Evolutionary conservation across 768 basidiomycete genomes (phyloP).

Genomic region (Sporobolomyces pararoseus): DNA sequence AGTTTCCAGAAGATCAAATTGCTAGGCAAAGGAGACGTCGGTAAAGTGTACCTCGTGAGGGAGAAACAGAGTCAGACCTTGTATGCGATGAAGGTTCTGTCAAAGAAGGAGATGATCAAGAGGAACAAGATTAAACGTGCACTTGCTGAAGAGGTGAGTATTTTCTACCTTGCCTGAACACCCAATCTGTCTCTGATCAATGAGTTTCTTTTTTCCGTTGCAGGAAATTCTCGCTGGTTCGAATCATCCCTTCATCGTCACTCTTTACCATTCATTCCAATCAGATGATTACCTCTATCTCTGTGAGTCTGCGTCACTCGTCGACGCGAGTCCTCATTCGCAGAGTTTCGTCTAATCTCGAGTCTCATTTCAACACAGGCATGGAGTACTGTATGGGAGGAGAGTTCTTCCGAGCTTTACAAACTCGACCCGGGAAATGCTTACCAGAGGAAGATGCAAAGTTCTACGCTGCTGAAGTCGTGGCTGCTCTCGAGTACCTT

Average conservation of each 20-base stretch:
- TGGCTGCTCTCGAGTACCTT: slow-evolving; percentile 93
- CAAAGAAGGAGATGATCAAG: slow-evolving; percentile 99
- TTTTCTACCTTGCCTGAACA: too few relatives aligned
- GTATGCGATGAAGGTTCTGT: slow-evolving; percentile 99
- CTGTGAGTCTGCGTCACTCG: slow-evolving; percentile 53
- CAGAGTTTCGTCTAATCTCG: neutral
- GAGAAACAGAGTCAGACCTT: slow-evolving; percentile 97
- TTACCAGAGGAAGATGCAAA: slow-evolving; percentile 89
- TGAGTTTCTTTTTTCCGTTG: neutral
- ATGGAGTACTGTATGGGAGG: slow-evolving; percentile 99
- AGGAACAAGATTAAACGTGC: slow-evolving; percentile 99
- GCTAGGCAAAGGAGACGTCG: slow-evolving; percentile 98
- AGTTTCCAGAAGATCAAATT: slow-evolving; percentile 96
- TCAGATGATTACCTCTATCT: slow-evolving; percentile 97
- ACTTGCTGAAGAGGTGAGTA: slow-evolving; percentile 74
- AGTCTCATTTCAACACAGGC: slow-evolving; percentile 13
- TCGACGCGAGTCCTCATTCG: too few relatives aligned
- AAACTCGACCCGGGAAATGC: slow-evolving; percentile 94
- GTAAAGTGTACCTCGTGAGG: slow-evolving; percentile 93
- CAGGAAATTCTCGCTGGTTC: slow-evolving; percentile 91
- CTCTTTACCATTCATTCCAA: slow-evolving; percentile 97
- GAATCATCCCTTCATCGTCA: slow-evolving; percentile 99
- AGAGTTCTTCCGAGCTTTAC: slow-evolving; percentile 96
- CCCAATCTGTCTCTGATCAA: neutral
- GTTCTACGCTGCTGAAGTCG: slow-evolving; percentile 98